A percentile compares a stretch with the other conserved stretches of the same genome.
Conservation (phyloP, 768 basidiomycete species). For the Brasilioporus rufonigricans region DNA sequence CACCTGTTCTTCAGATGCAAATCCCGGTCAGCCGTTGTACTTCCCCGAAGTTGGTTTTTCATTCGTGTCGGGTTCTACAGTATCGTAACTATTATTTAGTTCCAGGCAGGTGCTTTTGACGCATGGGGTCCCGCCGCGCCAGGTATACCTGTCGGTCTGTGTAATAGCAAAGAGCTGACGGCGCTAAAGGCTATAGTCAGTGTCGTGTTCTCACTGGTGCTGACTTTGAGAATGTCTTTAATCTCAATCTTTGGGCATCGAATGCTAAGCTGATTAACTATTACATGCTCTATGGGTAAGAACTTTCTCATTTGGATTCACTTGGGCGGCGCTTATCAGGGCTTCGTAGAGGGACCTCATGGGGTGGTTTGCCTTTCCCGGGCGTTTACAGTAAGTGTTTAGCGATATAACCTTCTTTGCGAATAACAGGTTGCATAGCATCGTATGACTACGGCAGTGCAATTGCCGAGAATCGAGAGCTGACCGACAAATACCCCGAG, state of each 20-base stretch:
- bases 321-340: not conserved
- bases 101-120: constrained; percentile 77
- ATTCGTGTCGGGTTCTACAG: not conserved
- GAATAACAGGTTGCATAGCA: constrained; percentile 19
- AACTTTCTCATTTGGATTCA: not conserved
- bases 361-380: constrained; percentile 79
- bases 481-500: constrained; percentile 71
- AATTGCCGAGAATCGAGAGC: constrained; percentile 62
- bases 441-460: constrained; percentile 84
- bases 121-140: constrained; percentile 78
- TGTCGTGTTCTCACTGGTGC: constrained; percentile 69
- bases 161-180: not conserved
- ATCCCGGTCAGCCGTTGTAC: constrained; percentile 61
- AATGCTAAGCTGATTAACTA: constrained; percentile 82
- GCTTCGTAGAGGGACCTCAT: constrained; percentile 69
- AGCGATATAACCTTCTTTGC: not conserved
- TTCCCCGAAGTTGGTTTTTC: constrained; percentile 56
- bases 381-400: constrained; percentile 56
- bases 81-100: constrained; percentile 35
- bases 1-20: constrained; percentile 37
- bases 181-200: constrained; percentile 50
- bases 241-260: constrained; percentile 72
- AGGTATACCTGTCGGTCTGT: constrained; percentile 33
- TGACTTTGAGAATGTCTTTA: constrained; percentile 77
- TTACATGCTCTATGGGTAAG: constrained; percentile 82